Evolutionary conservation across 306 rosid genomes (phyloP).

Genomic region (Vachellia collinsii): DNA sequence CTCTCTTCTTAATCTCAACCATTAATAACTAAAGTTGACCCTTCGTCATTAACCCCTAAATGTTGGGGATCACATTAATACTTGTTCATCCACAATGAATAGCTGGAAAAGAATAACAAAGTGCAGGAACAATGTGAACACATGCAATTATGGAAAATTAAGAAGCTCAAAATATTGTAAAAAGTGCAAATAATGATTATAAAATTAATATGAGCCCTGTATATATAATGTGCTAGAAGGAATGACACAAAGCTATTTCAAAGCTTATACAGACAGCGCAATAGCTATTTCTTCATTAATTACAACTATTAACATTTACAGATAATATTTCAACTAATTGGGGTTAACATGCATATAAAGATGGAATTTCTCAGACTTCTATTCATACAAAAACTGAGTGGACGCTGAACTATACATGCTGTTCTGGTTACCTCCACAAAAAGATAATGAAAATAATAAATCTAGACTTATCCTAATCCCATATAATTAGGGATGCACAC

Average conservation of each 20-base stretch:
- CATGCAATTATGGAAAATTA: neutral
- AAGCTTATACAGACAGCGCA: neutral
- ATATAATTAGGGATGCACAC: neutral
- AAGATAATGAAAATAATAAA: neutral
- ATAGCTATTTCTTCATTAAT: neutral
- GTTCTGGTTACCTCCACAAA: neutral
- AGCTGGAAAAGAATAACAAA: neutral
- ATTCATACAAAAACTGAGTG: neutral
- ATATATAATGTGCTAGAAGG: neutral
- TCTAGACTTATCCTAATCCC: neutral
- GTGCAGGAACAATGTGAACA: neutral
- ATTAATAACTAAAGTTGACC: neutral
- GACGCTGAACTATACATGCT: neutral
- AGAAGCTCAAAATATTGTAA: neutral
- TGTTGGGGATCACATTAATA: neutral
- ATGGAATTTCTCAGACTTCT: neutral
- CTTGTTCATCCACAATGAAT: neutral
- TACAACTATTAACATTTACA: neutral
- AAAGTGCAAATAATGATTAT: neutral
- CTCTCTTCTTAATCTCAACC: neutral
- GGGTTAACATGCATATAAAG: neutral
- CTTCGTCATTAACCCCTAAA: too few species aligned
- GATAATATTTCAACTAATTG: neutral
- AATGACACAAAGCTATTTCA: neutral
- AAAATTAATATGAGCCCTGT: neutral